A percentile compares a stretch with the other conserved stretches of the same genome.
phyloP scores from a whole-genome alignment of 768 basidiomycete genomes.

The Leccinum longicurvipes region DNA sequence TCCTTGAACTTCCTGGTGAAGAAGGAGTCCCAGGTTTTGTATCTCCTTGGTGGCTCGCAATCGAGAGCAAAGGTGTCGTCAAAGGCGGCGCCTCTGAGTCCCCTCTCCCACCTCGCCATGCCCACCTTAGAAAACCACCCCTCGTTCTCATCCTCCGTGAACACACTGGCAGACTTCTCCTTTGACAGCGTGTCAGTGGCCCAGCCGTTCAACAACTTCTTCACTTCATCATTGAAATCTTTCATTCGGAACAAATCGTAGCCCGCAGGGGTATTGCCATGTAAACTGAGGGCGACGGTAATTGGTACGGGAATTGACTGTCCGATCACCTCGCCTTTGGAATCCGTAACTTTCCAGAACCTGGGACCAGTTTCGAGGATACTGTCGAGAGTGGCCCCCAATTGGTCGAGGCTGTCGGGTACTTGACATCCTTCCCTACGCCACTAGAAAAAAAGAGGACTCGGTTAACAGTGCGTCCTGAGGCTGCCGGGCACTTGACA shows the following conservation, averaged over 20 bases:
- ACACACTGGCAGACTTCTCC: neutral
- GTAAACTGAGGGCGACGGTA: neutral
- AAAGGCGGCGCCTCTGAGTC: too few species aligned
- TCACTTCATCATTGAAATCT: neutral
- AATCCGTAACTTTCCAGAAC: neutral
- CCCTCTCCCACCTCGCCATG: neutral
- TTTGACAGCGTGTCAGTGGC: too few species aligned
- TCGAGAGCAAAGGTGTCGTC: too few species aligned
- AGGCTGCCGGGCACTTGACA: too few species aligned
- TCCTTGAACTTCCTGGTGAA: neutral
- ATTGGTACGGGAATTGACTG: neutral
- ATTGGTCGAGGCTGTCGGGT: neutral
- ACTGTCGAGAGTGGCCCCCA: neutral
- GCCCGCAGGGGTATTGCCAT: neutral
- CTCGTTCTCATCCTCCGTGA: too few species aligned
- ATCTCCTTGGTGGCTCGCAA: too few species aligned
- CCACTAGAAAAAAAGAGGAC: neutral
- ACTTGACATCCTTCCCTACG: neutral
- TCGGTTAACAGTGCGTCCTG: neutral
- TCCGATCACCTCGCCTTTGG: neutral
- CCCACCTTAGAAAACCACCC: neutral
- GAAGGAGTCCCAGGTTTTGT: neutral
- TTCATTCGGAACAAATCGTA: neutral
- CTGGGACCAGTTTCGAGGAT: neutral
- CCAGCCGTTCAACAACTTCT: neutral